phyloP scores from a whole-genome alignment of 2,329 filamentous ascomycete species.

The Pseudocercospora pini-densiflorae region DNA sequence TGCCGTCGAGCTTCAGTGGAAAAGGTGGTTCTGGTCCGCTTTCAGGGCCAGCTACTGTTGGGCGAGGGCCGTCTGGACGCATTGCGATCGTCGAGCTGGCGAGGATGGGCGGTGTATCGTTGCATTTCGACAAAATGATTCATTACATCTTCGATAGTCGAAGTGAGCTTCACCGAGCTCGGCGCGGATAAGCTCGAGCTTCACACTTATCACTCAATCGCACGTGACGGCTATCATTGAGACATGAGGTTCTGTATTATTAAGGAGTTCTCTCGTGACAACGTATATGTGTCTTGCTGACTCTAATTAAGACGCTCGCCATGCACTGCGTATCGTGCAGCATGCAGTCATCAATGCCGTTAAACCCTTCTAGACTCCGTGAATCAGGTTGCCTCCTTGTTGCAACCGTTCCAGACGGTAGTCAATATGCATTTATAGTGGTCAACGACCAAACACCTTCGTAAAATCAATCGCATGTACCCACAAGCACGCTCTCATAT shows the following conservation, averaged over 20 bases:
- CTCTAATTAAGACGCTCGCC: slow-evolving; percentile 5
- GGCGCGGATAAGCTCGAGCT: neutral
- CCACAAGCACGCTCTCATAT: slow-evolving; percentile 21
- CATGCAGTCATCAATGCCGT: slow-evolving; percentile 10
- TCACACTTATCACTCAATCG: neutral
- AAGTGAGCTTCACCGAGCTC: neutral
- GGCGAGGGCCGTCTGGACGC: slow-evolving; percentile 59
- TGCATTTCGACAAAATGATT: neutral
- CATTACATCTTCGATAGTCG: neutral
- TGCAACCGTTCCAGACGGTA: slow-evolving; percentile 21
- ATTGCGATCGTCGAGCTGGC: slow-evolving; percentile 21
- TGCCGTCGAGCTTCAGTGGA: slow-evolving; percentile 81
- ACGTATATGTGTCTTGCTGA: slow-evolving; percentile 3
- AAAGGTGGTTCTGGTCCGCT: slow-evolving; percentile 76
- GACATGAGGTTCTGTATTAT: neutral
- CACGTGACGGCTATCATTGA: neutral
- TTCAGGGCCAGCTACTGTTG: slow-evolving; percentile 73
- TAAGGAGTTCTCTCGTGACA: slow-evolving; percentile 4
- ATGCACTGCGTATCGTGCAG: neutral
- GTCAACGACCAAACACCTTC: slow-evolving; percentile 8
- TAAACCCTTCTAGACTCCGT: neutral
- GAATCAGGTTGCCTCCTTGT: neutral
- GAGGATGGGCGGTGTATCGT: neutral
- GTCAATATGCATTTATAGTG: slow-evolving; percentile 16
- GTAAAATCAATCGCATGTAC: neutral